Percentiles rank a stretch among this genome's conserved stretches.
Evolutionary conservation across 345 rosid species (phyloP).

Genomic region (Mercurialis annua): DNA sequence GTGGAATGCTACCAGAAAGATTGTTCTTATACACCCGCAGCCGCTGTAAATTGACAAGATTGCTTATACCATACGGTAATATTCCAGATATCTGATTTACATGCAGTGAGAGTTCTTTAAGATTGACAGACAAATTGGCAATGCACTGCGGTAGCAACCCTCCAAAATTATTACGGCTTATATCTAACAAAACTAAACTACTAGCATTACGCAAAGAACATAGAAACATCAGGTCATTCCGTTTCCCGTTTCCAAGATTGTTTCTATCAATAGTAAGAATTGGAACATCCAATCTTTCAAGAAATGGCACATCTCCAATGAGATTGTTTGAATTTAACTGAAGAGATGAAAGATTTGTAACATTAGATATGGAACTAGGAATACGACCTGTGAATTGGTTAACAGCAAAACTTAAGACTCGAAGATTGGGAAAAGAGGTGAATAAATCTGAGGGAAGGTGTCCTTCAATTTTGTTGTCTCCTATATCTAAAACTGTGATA

Average conservation of each 20-base stretch:
- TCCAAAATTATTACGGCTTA: not conserved
- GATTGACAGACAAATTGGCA: not conserved
- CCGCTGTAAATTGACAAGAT: not conserved
- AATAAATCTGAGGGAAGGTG: constrained; percentile 13
- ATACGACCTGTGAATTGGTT: not conserved
- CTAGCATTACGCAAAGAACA: not conserved
- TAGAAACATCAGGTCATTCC: not conserved
- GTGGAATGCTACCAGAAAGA: not conserved
- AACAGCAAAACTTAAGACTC: not conserved
- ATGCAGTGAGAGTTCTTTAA: not conserved
- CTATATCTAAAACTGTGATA: not conserved
- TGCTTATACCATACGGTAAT: not conserved
- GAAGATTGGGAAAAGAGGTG: constrained; percentile 6
- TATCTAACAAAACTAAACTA: not conserved
- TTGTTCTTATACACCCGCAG: not conserved
- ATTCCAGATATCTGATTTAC: not conserved
- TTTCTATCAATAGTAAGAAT: not conserved
- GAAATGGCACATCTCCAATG: not conserved
- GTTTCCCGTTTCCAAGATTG: not conserved
- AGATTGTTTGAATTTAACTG: not conserved
- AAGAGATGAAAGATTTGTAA: not conserved
- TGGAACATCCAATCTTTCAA: not conserved
- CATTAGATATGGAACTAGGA: not conserved
- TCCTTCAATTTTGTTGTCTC: constrained; percentile 7
- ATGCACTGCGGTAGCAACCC: not conserved